phyloP scores from a whole-genome alignment of 805 yeast genomes.

The Lachancea nothofagi region DNA sequence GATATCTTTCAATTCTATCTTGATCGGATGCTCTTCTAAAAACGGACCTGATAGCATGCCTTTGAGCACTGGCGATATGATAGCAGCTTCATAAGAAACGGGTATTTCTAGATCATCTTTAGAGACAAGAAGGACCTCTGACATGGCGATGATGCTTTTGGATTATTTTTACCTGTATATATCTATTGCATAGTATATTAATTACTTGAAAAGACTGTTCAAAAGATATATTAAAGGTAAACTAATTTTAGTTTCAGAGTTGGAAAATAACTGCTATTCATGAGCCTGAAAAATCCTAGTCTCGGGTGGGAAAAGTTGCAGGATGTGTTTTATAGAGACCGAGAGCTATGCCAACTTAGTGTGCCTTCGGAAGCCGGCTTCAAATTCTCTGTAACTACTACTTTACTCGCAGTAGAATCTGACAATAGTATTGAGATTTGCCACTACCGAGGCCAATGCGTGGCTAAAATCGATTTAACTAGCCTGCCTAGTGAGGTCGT shows the following conservation, averaged over 20 bases:
- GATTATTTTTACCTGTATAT: too few relatives aligned
- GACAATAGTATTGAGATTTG: constrained; percentile 29
- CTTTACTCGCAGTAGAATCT: constrained; percentile 38
- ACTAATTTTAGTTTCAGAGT: not conserved
- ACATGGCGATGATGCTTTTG: constrained; percentile 1
- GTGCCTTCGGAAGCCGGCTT: constrained; percentile 17
- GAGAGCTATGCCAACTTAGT: constrained; percentile 29
- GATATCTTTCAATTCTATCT: constrained; percentile 54
- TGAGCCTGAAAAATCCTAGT: constrained; percentile 35
- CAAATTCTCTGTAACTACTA: constrained; percentile 37
- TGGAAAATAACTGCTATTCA: not conserved
- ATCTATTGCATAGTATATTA: too few relatives aligned
- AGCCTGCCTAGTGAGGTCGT: constrained; percentile 17
- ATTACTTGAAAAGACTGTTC: too few relatives aligned
- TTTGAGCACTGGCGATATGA: constrained; percentile 58
- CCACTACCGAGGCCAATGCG: constrained; percentile 34
- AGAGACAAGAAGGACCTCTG: constrained; percentile 58
- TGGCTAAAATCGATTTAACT: constrained; percentile 10
- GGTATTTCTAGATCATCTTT: constrained; percentile 62
- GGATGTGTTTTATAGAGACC: constrained; percentile 59
- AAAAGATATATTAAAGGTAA: not conserved
- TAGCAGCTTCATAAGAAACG: constrained; percentile 68
- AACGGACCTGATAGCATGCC: constrained; percentile 53
- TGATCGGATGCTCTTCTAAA: constrained; percentile 54
- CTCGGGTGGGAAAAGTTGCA: constrained; percentile 74